Conservation (phyloP, 768 basidiomycete species). For the Tricholoma saponaceum region DNA sequence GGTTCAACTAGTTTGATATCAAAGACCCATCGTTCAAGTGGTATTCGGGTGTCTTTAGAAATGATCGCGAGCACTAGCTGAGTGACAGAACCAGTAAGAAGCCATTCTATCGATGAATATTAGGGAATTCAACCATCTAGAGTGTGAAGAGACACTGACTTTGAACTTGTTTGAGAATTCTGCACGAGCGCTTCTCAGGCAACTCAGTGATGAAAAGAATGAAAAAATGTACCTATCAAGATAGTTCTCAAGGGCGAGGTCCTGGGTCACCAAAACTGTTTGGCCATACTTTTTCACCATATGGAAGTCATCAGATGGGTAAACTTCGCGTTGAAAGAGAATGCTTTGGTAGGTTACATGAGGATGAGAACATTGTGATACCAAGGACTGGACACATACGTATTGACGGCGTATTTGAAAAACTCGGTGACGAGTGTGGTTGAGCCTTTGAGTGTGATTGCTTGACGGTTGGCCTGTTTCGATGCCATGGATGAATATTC, state of each 20-base stretch:
- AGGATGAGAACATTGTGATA: neutral
- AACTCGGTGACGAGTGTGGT: conserved; percentile 94
- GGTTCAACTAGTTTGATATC: conserved; percentile 84
- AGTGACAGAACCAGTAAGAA: conserved; percentile 86
- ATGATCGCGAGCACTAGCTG: conserved; percentile 95
- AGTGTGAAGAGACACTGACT: conserved; percentile 46
- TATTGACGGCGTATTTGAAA: conserved; percentile 99
- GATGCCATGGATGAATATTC: conserved; percentile 27
- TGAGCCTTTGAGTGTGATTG: conserved; percentile 94
- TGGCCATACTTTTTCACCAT: conserved; percentile 99
- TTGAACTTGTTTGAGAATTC: conserved; percentile 89
- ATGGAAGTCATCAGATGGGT: conserved; percentile 97
- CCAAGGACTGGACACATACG: conserved; percentile 54
- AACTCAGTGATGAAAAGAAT: conserved; percentile 3
- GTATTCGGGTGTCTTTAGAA: conserved; percentile 86
- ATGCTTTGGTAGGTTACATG: conserved; percentile 50
- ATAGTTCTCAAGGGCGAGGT: conserved; percentile 90
- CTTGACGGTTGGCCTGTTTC: conserved; percentile 58
- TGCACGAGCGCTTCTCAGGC: conserved; percentile 24
- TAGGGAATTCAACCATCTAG: neutral
- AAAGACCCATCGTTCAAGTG: conserved; percentile 98
- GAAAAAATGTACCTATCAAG: conserved; percentile 58
- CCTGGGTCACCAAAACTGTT: conserved; percentile 91
- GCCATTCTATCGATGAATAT: conserved; percentile 66
- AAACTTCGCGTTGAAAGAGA: conserved; percentile 94